Percentiles rank a stretch among this genome's conserved stretches.
These are phyloP conservation scores for Tilletiopsis washingtonensis DNA, from an alignment of 1,284 basidiomycete genomes.

Conservation along the genomic window DNA sequence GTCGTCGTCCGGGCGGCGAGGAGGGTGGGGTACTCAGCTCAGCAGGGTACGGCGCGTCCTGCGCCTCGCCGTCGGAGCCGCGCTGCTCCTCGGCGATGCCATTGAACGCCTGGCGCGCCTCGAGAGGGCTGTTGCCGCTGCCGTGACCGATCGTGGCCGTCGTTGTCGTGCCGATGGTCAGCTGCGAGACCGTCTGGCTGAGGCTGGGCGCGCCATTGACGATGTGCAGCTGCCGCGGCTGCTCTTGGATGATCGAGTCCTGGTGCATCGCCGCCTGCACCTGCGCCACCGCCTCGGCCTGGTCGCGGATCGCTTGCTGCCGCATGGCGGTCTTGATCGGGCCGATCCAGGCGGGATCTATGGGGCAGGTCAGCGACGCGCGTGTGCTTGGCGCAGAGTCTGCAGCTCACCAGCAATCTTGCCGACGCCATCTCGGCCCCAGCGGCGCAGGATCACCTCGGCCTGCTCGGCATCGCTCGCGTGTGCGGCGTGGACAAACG, in stretches of 20 bases:
- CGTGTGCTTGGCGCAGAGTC: neutral
- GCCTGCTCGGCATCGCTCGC: slow-evolving; percentile 87
- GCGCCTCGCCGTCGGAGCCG: slow-evolving; percentile 7
- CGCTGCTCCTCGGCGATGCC: slow-evolving; percentile 25
- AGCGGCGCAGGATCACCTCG: slow-evolving; percentile 75
- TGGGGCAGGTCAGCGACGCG: neutral
- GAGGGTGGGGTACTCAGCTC: neutral
- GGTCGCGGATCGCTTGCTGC: slow-evolving; percentile 56
- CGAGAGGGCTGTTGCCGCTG: slow-evolving; percentile 4
- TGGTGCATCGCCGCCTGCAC: slow-evolving; percentile 50
- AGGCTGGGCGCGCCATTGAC: slow-evolving; percentile 29
- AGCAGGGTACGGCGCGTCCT: slow-evolving; percentile 6
- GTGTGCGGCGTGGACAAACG: slow-evolving; percentile 67
- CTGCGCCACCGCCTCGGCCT: slow-evolving; percentile 73
- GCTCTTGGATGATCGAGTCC: slow-evolving; percentile 52
- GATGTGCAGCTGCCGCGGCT: slow-evolving; percentile 30
- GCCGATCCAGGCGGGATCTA: slow-evolving; percentile 60
- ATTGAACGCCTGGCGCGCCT: slow-evolving; percentile 12
- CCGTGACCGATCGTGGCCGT: slow-evolving; percentile 31
- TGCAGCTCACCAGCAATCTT: slow-evolving; percentile 53
- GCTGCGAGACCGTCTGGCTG: slow-evolving; percentile 9
- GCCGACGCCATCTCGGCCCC: slow-evolving; percentile 82
- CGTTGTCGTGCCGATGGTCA: slow-evolving; percentile 24
- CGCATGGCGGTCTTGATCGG: slow-evolving; percentile 79
- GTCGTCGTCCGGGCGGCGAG: neutral